Evolutionary conservation across 306 rosid species (phyloP).

Genomic region (Sicyos baderoa): DNA sequence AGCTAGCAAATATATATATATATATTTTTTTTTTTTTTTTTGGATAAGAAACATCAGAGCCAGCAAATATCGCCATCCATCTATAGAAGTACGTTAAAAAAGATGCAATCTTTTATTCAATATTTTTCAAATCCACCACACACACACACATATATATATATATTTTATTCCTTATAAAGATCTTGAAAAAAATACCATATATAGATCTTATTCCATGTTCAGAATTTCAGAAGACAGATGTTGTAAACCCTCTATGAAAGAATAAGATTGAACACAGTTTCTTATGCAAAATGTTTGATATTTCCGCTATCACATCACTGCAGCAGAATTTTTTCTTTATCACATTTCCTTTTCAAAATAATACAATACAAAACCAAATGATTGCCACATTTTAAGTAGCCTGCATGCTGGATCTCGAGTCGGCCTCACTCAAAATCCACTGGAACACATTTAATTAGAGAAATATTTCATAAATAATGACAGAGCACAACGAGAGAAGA

Average conservation of each 20-base stretch:
- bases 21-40: no score
- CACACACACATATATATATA: no score
- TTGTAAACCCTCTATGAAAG: neutral
- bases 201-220: constrained; percentile 13
- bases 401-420: neutral
- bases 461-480: neutral
- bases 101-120: neutral
- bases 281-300: neutral
- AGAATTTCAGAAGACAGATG: neutral
- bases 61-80: neutral
- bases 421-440: constrained; percentile 7
- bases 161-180: no score
- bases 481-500: neutral
- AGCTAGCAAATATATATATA: no score
- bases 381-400: neutral
- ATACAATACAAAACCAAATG: neutral
- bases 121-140: neutral
- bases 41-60: no score
- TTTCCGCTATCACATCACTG: neutral
- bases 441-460: neutral
- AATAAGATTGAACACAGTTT: neutral
- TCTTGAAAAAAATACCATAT: neutral
- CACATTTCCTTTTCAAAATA: neutral
- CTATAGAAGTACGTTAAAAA: neutral
- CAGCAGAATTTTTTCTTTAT: neutral